phyloP scores from a whole-genome alignment of 2,329 filamentous ascomycete species.

The Diaporthe amygdali region DNA sequence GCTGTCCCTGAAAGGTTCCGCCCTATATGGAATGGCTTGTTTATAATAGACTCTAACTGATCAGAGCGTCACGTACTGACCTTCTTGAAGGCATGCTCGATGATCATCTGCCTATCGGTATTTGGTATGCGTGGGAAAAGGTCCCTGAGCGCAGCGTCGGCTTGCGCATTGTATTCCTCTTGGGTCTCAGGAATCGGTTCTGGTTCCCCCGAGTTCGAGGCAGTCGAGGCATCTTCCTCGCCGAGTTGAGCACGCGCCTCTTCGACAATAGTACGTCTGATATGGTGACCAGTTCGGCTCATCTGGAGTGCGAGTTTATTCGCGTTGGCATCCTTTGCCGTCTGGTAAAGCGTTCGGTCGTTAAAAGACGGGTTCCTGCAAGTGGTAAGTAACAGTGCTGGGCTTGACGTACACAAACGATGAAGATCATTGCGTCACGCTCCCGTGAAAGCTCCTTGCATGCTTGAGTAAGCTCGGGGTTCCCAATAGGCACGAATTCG shows the following conservation, averaged over 20 bases:
- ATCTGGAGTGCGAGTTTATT: slow-evolving; percentile 56
- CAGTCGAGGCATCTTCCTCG: slow-evolving; percentile 33
- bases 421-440: slow-evolving; percentile 67
- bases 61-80: slow-evolving; percentile 43
- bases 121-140: slow-evolving; percentile 70
- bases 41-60: slow-evolving; percentile 18
- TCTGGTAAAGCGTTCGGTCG: slow-evolving; percentile 32
- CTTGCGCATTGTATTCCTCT: slow-evolving; percentile 65
- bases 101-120: slow-evolving; percentile 66
- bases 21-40: slow-evolving; percentile 42
- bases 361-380: slow-evolving; percentile 24
- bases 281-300: slow-evolving; percentile 65
- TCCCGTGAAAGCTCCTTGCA: slow-evolving; percentile 72
- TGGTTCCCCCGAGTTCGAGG: slow-evolving; percentile 40
- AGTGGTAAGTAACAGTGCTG: neutral
- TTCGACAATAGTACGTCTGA: slow-evolving; percentile 64
- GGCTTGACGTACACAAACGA: slow-evolving; percentile 61
- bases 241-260: slow-evolving; percentile 47
- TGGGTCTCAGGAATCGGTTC: slow-evolving; percentile 67
- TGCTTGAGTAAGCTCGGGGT: slow-evolving; percentile 62
- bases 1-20: slow-evolving; percentile 55
- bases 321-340: slow-evolving; percentile 38
- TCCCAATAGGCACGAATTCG: slow-evolving; percentile 66
- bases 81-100: slow-evolving; percentile 67
- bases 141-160: slow-evolving; percentile 66